Percentiles rank a stretch among this genome's conserved stretches.
phyloP scores from a whole-genome alignment of 2,329 filamentous ascomycete genomes.

The Coniella lustricola region DNA sequence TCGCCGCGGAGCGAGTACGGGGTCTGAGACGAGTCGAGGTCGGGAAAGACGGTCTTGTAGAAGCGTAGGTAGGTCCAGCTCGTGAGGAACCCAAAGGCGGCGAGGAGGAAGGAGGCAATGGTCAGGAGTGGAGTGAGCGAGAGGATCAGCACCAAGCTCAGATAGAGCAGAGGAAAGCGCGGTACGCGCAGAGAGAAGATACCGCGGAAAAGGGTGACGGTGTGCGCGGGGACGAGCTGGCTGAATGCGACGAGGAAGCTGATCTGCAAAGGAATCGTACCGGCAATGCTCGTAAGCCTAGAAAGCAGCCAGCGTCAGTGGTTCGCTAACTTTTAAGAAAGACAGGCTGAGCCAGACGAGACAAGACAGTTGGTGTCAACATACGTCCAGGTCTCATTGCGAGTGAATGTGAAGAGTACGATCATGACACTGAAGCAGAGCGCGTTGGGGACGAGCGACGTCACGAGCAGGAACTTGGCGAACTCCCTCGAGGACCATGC shows the following conservation, averaged over 20 bases:
- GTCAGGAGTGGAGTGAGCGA: slow-evolving; percentile 50
- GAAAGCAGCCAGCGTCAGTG: slow-evolving; percentile 14
- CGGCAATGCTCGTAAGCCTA: slow-evolving; percentile 76
- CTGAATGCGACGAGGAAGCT: slow-evolving; percentile 95
- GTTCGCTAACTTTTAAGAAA: no score
- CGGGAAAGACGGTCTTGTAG: slow-evolving; percentile 71
- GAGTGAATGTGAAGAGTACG: slow-evolving; percentile 63
- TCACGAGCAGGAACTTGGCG: slow-evolving; percentile 77
- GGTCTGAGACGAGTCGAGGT: slow-evolving; percentile 56
- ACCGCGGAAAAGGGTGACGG: slow-evolving; percentile 86
- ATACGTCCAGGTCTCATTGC: slow-evolving; percentile 62
- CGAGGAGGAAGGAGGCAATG: slow-evolving; percentile 72
- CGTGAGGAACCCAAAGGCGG: slow-evolving; percentile 72
- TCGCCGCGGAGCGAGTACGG: slow-evolving; percentile 66
- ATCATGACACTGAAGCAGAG: slow-evolving; percentile 68
- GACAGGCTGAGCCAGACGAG: slow-evolving; percentile 16
- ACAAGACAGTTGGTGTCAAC: slow-evolving; percentile 6
- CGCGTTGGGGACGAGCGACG: slow-evolving; percentile 73
- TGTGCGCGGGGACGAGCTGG: slow-evolving; percentile 94
- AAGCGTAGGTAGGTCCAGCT: slow-evolving; percentile 97
- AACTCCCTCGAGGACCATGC: slow-evolving; percentile 92
- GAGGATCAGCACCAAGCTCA: slow-evolving; percentile 65
- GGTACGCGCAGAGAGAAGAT: slow-evolving; percentile 82
- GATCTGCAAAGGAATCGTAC: slow-evolving; percentile 82
- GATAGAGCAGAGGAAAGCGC: slow-evolving; percentile 61